Base-by-base conservation (phyloP, 108 stramenopile species). In the Skeletonema costatum region DNA sequence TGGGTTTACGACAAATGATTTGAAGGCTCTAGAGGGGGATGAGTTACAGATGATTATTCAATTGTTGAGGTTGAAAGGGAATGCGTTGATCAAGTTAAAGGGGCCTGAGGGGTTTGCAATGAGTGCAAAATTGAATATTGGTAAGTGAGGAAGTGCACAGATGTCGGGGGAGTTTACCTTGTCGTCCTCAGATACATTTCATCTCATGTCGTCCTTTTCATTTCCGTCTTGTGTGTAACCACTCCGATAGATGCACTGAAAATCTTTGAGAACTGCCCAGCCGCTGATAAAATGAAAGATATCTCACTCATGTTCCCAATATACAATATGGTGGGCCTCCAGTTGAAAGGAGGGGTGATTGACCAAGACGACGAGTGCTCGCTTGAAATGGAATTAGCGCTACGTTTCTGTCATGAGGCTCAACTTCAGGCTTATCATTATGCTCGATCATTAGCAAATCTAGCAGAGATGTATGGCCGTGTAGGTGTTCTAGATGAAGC, bases 251-350 rank as follows among this genome's bases (percentile, higher is more conserved):
- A 72, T 53, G 60, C 46, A 16, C 33, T 77, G 70, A 77, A 65
- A 70, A 78, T 78, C 30, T 78, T 66, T 39, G 77, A 78, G 39
- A 44, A 78, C 33, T 78, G 77, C 30, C 77, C 77, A 2, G 77
- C 77, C 2, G 64, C 77, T 14, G 32, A 16, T 7, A 66, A 73
- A 29, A 33, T 78, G 77, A 77, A 77, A 35, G 77, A 78, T 41
- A 8, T 44, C 5, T 58, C 61, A 2, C 51, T 78, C n/a, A 78
- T 78, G 9, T 78, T 78, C 32, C 77, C 77, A 6, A 38, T 78
- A 2, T 78, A 78, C 56, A 73, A 65, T 58, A 36, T 38, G 19
- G 59, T 73, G 2, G 77, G 53, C 5, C 12, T 59, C 4, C 71
- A 73, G 72, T 13, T 78, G 30, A 78, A 64, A 35, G 77, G 77